Conservation (phyloP, 768 basidiomycete genomes). For the Termitomyces sp. region DNA sequence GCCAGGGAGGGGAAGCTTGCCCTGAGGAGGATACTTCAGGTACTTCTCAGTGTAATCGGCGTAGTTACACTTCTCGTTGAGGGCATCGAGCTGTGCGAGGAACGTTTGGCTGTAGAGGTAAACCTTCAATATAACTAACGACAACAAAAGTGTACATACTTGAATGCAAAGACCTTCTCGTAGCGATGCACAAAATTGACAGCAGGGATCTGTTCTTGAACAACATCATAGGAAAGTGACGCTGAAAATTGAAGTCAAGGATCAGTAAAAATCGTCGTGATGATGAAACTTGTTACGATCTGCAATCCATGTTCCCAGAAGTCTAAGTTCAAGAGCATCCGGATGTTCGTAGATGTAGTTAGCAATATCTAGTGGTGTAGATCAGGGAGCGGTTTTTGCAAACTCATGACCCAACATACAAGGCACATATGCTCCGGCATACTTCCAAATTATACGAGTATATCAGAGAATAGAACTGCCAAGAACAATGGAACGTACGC, state of each 20-base stretch:
- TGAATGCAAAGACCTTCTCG: slow-evolving; percentile 1
- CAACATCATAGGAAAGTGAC: background rate
- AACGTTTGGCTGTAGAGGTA: background rate
- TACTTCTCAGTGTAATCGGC: background rate
- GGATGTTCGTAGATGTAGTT: background rate
- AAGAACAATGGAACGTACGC: background rate
- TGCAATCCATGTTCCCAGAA: background rate
- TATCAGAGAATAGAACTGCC: background rate
- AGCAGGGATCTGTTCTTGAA: background rate
- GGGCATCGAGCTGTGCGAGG: background rate
- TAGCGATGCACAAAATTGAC: background rate
- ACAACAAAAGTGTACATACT: background rate
- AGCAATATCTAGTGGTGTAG: background rate
- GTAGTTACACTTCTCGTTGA: background rate
- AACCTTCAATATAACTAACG: background rate
- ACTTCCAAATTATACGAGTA: background rate
- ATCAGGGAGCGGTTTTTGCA: background rate
- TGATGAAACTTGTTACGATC: background rate
- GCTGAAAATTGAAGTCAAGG: background rate
- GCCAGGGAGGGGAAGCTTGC: background rate
- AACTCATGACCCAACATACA: background rate
- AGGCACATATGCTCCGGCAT: background rate
- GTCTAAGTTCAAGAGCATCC: background rate
- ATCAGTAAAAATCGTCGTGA: too few species aligned
- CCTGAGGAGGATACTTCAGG: background rate